Conservation (phyloP, 495 filamentous ascomycete species). For the Beverwykella pulmonaria region DNA sequence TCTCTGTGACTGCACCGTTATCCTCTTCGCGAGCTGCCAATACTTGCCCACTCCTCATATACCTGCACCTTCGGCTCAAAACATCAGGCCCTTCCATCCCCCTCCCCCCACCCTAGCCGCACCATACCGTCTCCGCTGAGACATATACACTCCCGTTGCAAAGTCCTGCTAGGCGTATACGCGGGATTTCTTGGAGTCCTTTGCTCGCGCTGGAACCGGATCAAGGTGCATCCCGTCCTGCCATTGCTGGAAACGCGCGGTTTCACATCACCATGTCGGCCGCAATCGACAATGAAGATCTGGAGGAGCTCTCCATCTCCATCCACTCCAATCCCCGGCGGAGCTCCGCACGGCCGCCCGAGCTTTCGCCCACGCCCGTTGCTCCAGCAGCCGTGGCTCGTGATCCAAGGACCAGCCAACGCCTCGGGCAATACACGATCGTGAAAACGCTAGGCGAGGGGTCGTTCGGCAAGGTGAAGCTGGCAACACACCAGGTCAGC, state of each 20-base stretch:
- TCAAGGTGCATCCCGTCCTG: too few species aligned
- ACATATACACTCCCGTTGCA: background rate
- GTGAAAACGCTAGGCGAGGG: slow-evolving; percentile 92
- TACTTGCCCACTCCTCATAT: background rate
- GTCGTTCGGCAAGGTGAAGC: slow-evolving; percentile 97
- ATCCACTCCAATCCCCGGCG: slow-evolving; percentile 67
- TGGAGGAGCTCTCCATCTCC: slow-evolving; percentile 90
- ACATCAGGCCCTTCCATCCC: too few species aligned
- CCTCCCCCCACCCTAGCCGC: too few species aligned
- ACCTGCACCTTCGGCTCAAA: background rate
- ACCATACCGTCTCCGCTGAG: too few species aligned
- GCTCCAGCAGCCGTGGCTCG: slow-evolving; percentile 32
- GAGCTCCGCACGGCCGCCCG: slow-evolving; percentile 48
- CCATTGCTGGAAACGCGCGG: background rate
- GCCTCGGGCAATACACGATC: slow-evolving; percentile 87
- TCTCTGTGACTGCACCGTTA: background rate
- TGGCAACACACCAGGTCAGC: slow-evolving; percentile 86
- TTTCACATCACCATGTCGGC: slow-evolving; percentile 53
- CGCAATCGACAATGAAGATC: slow-evolving; percentile 82
- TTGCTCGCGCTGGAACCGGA: too few species aligned
- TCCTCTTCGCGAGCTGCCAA: background rate
- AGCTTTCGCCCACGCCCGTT: slow-evolving; percentile 37
- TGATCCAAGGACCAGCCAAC: slow-evolving; percentile 61
- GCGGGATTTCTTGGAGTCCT: too few species aligned
- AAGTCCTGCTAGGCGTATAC: too few species aligned